Conservation (phyloP, 192 early-diverging fungal species). For the Podila verticillata region DNA sequence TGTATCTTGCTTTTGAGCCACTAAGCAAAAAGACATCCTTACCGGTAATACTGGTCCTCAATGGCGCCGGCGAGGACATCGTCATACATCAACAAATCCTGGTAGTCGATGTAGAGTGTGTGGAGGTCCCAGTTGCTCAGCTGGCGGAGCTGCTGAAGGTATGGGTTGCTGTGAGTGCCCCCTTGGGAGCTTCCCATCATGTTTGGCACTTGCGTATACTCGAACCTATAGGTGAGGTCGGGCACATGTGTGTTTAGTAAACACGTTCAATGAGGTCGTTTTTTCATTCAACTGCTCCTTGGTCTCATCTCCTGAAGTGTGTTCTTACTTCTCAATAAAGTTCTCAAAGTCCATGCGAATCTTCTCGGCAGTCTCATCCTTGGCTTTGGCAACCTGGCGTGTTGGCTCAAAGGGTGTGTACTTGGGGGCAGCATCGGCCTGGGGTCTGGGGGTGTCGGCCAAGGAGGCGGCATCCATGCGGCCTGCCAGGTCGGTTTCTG, state of each 20-base stretch:
- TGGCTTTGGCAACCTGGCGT: slow-evolving; percentile 41
- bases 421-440: slow-evolving; percentile 12
- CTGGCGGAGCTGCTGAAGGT: slow-evolving; percentile 71
- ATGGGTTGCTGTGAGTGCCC: slow-evolving; percentile 40
- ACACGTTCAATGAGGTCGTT: too few relatives aligned
- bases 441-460: slow-evolving; percentile 42
- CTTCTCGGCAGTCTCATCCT: slow-evolving; percentile 51
- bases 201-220: slow-evolving; percentile 25
- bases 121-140: slow-evolving; percentile 68
- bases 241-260: not conserved
- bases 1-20: not conserved
- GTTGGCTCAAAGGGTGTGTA: slow-evolving; percentile 46
- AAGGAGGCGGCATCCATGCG: slow-evolving; percentile 46
- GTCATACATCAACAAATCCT: slow-evolving; percentile 66
- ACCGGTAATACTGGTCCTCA: slow-evolving; percentile 72
- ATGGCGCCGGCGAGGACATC: slow-evolving; percentile 71
- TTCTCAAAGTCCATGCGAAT: slow-evolving; percentile 53
- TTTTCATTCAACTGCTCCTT: too few relatives aligned
- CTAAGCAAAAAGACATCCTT: not conserved
- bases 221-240: slow-evolving; percentile 9
- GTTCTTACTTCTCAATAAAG: slow-evolving; percentile 34
- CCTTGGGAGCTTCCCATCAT: slow-evolving; percentile 25
- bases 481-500: slow-evolving; percentile 36
- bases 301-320: too few relatives aligned
- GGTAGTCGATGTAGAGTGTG: slow-evolving; percentile 78